Conservation (phyloP, 1,284 basidiomycete genomes). For the Porodaedalea pini region DNA sequence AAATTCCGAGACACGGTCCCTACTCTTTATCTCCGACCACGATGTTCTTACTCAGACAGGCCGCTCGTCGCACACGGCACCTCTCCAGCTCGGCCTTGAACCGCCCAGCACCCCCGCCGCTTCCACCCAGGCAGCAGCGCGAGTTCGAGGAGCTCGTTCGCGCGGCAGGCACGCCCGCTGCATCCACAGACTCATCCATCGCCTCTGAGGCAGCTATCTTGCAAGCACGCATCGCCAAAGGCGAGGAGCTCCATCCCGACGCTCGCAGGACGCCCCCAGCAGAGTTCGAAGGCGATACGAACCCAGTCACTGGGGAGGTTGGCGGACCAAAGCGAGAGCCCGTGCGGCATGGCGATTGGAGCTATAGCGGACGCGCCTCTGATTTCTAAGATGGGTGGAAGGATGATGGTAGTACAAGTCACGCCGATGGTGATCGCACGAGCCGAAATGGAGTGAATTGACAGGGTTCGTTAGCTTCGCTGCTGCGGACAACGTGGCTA, state of each 20-base stretch:
- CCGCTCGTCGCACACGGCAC: neutral
- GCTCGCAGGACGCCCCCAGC: slow-evolving; percentile 52
- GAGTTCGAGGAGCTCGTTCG: slow-evolving; percentile 76
- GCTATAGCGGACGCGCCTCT: slow-evolving; percentile 76
- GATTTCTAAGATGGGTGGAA: no score
- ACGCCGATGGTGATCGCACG: no score
- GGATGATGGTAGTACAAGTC: no score
- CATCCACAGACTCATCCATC: slow-evolving; percentile 21
- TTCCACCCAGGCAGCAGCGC: slow-evolving; percentile 66
- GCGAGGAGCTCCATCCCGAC: slow-evolving; percentile 56
- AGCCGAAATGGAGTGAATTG: no score
- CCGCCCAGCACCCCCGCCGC: slow-evolving; percentile 62
- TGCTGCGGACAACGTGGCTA: slow-evolving; percentile 6
- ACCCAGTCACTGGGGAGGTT: slow-evolving; percentile 70
- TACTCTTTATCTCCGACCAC: slow-evolving; percentile 2
- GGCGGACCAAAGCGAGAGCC: slow-evolving; percentile 78
- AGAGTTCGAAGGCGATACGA: slow-evolving; percentile 71
- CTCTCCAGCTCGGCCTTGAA: slow-evolving; percentile 38
- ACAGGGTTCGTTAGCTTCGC: neutral
- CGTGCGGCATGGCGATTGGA: slow-evolving; percentile 72
- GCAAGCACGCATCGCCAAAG: slow-evolving; percentile 23
- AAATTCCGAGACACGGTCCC: neutral
- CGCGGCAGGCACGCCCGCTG: slow-evolving; percentile 44
- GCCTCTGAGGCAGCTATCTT: slow-evolving; percentile 34
- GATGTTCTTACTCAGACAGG: neutral